These are phyloP conservation scores for Chytriomyces sp. DNA, from an alignment of 192 early-diverging fungal genomes.

Conservation along the genomic window DNA sequence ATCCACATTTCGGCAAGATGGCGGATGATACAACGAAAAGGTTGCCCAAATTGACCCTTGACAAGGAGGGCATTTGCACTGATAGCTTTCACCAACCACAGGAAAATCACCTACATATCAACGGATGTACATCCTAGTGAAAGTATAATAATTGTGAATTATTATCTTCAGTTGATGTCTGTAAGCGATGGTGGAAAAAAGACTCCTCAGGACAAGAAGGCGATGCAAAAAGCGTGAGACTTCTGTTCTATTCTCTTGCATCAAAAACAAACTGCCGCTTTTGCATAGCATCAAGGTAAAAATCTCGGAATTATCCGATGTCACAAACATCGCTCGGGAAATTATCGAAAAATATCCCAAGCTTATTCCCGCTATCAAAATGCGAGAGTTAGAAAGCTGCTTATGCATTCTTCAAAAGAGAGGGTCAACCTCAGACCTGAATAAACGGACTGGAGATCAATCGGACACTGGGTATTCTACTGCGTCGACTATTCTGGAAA, in stretches of 20 bases:
- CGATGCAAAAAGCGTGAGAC: conserved; percentile 51
- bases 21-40: neutral
- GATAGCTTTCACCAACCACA: conserved; percentile 8
- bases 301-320: conserved; percentile 17
- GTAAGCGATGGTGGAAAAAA: conserved; percentile 46
- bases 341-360: conserved; percentile 55
- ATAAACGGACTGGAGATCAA: neutral
- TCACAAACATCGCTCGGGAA: conserved; percentile 40
- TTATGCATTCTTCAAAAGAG: conserved; percentile 34
- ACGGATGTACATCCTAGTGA: conserved; percentile 58
- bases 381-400: conserved; percentile 16
- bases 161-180: conserved; percentile 48
- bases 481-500: conserved; percentile 6
- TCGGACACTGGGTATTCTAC: neutral
- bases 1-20: too few relatives aligned
- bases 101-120: conserved; percentile 50
- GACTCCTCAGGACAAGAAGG: conserved; percentile 45
- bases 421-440: conserved; percentile 32
- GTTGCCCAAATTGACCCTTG: neutral
- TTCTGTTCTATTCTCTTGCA: neutral
- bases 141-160: conserved; percentile 53
- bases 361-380: conserved; percentile 41
- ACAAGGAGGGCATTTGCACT: neutral
- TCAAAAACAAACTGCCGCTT: neutral
- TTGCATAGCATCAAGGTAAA: neutral